A percentile compares a stretch with the other conserved stretches of the same genome.
Conservation (phyloP, 1,284 basidiomycete genomes). For the Somion occarium region DNA sequence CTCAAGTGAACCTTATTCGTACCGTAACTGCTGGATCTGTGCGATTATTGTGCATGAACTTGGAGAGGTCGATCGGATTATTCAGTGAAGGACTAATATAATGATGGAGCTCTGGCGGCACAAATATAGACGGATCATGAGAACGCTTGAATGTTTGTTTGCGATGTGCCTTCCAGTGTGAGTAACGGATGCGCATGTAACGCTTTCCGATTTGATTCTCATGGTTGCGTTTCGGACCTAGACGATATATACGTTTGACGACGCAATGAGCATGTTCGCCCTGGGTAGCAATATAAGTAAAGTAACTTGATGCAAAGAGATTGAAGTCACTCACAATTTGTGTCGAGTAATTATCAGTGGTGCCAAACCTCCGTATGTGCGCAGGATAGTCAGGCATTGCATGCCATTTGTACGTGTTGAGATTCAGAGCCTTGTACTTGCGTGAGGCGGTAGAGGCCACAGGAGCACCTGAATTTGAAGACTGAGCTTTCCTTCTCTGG, state of each 20-base stretch:
- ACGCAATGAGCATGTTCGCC: slow-evolving; percentile 30
- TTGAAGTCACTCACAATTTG: slow-evolving; percentile 23
- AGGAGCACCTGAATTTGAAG: neutral
- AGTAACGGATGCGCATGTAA: neutral
- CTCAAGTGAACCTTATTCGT: neutral
- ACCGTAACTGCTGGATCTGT: slow-evolving; percentile 19
- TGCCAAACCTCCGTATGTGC: slow-evolving; percentile 26
- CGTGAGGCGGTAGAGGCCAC: neutral
- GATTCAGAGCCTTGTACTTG: slow-evolving; percentile 17
- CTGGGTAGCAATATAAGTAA: slow-evolving; percentile 14
- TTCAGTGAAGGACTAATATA: neutral
- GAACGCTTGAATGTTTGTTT: neutral
- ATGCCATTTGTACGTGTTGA: slow-evolving; percentile 31
- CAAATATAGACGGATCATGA: neutral
- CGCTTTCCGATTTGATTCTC: neutral
- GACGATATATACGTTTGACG: slow-evolving; percentile 30
- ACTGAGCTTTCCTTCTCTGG: neutral
- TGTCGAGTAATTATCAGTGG: slow-evolving; percentile 31
- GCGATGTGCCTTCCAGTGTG: neutral
- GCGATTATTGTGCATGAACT: slow-evolving; percentile 8
- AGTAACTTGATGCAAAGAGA: slow-evolving; percentile 4
- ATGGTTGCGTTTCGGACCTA: slow-evolving; percentile 24
- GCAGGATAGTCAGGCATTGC: slow-evolving; percentile 27
- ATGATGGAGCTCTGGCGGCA: neutral
- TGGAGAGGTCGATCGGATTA: neutral